Percentiles rank a stretch among this genome's conserved stretches.
Conservation (phyloP, 495 filamentous ascomycete genomes). For the Penicillium cataractarum region DNA sequence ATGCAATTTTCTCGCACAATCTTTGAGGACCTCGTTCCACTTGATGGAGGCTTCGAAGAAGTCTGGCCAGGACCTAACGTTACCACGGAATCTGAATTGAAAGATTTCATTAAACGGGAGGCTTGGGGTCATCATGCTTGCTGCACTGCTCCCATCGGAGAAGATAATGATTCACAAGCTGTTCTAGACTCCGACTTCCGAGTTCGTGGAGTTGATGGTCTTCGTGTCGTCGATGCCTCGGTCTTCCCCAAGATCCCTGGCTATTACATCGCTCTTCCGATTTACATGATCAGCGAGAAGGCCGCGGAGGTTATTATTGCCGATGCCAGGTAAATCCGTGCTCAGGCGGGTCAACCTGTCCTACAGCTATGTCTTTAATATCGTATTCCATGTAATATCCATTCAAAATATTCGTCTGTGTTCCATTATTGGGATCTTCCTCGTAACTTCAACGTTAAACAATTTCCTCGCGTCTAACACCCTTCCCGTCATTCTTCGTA, state of each 20-base stretch:
- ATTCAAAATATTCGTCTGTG: not conserved
- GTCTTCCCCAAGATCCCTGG: constrained; percentile 62
- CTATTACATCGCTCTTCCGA: constrained; percentile 61
- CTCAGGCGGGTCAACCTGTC: not conserved
- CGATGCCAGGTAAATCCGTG: constrained; percentile 25
- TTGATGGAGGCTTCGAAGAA: constrained; percentile 45
- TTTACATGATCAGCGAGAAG: constrained; percentile 67
- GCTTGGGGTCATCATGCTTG: constrained; percentile 65
- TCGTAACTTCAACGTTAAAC: not conserved
- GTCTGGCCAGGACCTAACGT: constrained; percentile 53
- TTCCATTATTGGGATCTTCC: not conserved
- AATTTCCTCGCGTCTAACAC: too few species aligned
- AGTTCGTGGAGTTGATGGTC: constrained; percentile 57
- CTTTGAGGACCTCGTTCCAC: constrained; percentile 34
- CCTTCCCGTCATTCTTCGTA: too few species aligned
- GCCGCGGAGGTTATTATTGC: constrained; percentile 62
- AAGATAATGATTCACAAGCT: constrained; percentile 55
- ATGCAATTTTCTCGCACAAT: constrained; percentile 49
- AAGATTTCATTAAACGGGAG: constrained; percentile 52
- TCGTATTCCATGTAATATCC: not conserved
- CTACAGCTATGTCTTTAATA: not conserved
- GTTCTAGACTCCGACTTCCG: constrained; percentile 62
- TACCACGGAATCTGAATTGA: constrained; percentile 39
- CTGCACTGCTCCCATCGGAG: constrained; percentile 60
- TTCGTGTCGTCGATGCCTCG: constrained; percentile 66